A percentile compares a stretch with the other conserved stretches of the same genome.
phyloP scores from a whole-genome alignment of 345 rosid species.

The Gossypium stocksii region DNA sequence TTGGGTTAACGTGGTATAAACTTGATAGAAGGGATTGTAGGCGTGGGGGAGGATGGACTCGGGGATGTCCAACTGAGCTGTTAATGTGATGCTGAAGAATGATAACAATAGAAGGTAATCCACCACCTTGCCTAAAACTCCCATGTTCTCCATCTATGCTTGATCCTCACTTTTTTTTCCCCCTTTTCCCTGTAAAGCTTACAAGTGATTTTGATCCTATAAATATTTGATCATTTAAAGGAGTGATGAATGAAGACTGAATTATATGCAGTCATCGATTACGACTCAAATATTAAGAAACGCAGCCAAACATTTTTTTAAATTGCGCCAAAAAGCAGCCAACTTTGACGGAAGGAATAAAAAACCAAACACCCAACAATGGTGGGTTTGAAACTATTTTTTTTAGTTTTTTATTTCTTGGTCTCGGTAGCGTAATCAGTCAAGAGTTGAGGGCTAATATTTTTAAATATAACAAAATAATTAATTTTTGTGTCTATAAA shows the following conservation, averaged over 20 bases:
- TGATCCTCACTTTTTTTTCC: neutral
- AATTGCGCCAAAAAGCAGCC: too few relatives aligned
- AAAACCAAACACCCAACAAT: too few relatives aligned
- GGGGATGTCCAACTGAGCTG: conserved; percentile 57
- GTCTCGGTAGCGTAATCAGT: too few relatives aligned
- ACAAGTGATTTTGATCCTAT: neutral
- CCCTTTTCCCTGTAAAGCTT: neutral
- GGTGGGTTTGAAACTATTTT: too few relatives aligned
- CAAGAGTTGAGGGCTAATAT: too few relatives aligned
- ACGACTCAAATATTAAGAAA: too few relatives aligned
- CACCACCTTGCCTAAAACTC: conserved; percentile 43
- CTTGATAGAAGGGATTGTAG: conserved; percentile 36
- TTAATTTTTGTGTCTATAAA: too few relatives aligned
- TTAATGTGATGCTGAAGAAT: conserved; percentile 47
- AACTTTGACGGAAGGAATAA: too few relatives aligned
- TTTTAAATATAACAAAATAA: too few relatives aligned
- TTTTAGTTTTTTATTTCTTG: too few relatives aligned
- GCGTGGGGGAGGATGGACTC: conserved; percentile 37
- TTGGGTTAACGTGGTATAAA: conserved; percentile 36
- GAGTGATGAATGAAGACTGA: neutral
- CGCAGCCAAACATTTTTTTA: too few relatives aligned
- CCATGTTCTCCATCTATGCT: conserved; percentile 26
- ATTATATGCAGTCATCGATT: neutral
- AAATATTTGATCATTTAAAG: neutral
- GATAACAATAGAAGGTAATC: conserved; percentile 50